These are phyloP conservation scores for Trichoderma sp. DNA, from an alignment of 2,329 filamentous ascomycete genomes.

Conservation along the genomic window DNA sequence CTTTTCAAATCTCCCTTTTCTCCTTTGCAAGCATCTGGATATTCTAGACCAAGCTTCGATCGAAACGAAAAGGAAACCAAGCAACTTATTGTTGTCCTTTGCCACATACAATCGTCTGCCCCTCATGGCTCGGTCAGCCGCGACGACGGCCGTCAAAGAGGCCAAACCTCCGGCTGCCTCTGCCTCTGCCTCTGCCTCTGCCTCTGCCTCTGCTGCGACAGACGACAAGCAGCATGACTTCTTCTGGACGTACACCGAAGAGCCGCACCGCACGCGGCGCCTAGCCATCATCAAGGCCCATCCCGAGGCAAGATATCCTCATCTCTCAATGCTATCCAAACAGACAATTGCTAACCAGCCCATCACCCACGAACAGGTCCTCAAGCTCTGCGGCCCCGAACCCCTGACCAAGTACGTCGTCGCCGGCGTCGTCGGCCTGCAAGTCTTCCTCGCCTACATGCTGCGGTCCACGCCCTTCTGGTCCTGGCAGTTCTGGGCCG, in stretches of 20 bases:
- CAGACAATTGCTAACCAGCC: not conserved
- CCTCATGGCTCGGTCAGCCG: constrained; percentile 25
- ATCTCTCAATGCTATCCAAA: not conserved
- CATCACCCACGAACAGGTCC: constrained; percentile 61
- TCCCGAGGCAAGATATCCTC: constrained; percentile 67
- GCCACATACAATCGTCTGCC: not conserved
- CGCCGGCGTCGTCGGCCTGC: constrained; percentile 76
- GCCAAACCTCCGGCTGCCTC: constrained; percentile 37
- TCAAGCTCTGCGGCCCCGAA: constrained; percentile 95
- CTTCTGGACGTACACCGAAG: constrained; percentile 99
- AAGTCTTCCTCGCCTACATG: constrained; percentile 74
- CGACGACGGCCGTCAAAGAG: constrained; percentile 40
- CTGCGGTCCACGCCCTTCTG: constrained; percentile 78
- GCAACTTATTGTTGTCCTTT: no score
- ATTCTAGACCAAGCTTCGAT: not conserved
- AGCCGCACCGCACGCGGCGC: constrained; percentile 88
- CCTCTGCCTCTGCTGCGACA: constrained; percentile 26
- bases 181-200: constrained; percentile 27
- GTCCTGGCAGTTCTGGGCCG: constrained; percentile 81
- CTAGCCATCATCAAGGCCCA: constrained; percentile 97
- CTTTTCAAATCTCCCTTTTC: no score
- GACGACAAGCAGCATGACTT: constrained; percentile 57
- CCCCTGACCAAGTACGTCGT: constrained; percentile 95
- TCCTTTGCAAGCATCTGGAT: not conserved
- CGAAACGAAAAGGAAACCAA: no score